Evolutionary conservation across 73 alveolate species (phyloP).

Genomic region (Paraurostyla sp.): DNA sequence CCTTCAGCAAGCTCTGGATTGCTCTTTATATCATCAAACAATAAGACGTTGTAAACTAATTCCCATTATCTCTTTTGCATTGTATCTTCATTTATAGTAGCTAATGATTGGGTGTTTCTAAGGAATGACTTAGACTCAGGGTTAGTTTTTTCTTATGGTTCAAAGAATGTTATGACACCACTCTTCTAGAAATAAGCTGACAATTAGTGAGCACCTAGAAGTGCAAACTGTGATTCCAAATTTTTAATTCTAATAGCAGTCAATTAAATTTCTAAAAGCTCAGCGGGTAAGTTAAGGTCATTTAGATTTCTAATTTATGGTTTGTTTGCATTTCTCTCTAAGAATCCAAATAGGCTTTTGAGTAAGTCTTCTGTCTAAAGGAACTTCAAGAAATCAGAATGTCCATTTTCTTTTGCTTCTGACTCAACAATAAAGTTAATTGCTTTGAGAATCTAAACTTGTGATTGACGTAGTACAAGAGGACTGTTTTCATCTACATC

Average conservation of each 20-base stretch:
- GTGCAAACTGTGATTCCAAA: not conserved
- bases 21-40: not conserved
- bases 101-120: not conserved
- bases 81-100: not conserved
- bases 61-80: not conserved
- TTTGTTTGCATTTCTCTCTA: constrained; percentile 20
- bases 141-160: not conserved
- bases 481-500: not conserved
- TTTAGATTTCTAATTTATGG: not conserved
- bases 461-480: not conserved
- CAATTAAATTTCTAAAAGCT: constrained; percentile 6
- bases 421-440: not conserved
- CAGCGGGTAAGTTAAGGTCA: constrained; percentile 8
- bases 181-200: not conserved
- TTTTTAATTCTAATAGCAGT: not conserved
- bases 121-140: not conserved
- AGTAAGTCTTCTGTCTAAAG: not conserved
- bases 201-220: not conserved
- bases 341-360: not conserved
- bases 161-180: not conserved
- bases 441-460: constrained; percentile 12
- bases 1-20: not conserved
- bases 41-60: not conserved
- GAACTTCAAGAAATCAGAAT: not conserved
- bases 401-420: not conserved